phyloP scores from a whole-genome alignment of 495 filamentous ascomycete genomes.

The Aspergillus wentii region DNA sequence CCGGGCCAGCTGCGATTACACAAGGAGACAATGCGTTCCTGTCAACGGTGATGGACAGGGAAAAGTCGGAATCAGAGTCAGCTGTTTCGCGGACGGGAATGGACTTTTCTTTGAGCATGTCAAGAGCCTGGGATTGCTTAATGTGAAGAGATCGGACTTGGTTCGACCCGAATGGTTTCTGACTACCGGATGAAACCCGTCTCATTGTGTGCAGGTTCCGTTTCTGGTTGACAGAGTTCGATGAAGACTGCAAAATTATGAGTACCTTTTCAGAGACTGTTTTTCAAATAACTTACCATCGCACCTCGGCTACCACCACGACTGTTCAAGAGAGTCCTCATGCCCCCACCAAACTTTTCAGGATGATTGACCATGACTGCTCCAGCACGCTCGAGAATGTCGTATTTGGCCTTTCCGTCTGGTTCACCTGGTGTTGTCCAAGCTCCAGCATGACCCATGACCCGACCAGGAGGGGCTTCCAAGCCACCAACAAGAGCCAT shows the following conservation, averaged over 20 bases:
- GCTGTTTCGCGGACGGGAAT: conserved; percentile 41
- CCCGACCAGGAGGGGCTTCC: conserved; percentile 57
- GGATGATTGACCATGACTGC: conserved; percentile 78
- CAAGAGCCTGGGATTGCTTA: conserved; percentile 50
- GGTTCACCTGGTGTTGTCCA: conserved; percentile 66
- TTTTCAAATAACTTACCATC: conserved; percentile 15
- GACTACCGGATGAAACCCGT: conserved; percentile 14
- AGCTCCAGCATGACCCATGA: conserved; percentile 90
- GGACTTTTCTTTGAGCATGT: conserved; percentile 51
- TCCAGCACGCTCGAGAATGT: conserved; percentile 62
- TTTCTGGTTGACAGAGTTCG: conserved; percentile 22
- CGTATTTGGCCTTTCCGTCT: conserved; percentile 59
- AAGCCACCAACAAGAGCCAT: conserved; percentile 73
- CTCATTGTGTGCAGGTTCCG: conserved; percentile 50
- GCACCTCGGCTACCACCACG: conserved; percentile 16
- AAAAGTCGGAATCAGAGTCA: conserved; percentile 33
- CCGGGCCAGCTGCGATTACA: conserved; percentile 54
- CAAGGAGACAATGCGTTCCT: conserved; percentile 59
- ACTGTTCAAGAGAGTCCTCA: conserved; percentile 52
- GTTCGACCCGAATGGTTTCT: conserved; percentile 1
- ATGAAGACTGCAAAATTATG: conserved; percentile 13
- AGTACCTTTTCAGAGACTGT: conserved; percentile 5
- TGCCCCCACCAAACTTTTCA: conserved; percentile 68
- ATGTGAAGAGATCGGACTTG: conserved; percentile 58
- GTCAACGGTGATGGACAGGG: conserved; percentile 61